Evolutionary conservation across 345 rosid genomes (phyloP), one percentile per base, ranked within the genome.

Genomic region (Dovyalis caffra): DNA sequence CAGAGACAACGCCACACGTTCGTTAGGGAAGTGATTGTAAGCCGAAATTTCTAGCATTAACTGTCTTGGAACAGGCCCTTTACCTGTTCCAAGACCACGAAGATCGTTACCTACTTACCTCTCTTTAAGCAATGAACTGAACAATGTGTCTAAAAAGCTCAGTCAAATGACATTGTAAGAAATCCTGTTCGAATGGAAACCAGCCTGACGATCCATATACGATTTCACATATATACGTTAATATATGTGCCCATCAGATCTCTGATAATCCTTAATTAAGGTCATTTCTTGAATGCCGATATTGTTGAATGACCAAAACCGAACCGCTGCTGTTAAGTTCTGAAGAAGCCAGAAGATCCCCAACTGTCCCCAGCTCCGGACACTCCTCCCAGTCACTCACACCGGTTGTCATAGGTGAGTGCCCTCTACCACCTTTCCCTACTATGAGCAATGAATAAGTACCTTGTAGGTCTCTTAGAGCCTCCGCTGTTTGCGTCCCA

Each of bases 331-430:
- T 80, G 70, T 85, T 82, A 68, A 90, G 74, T 60, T 90, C 87
- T 3, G 87, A 65, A 7, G 91, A 90, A 79, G 94, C 92, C 45
- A 89, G 74, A 40, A 92, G 77, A 78, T 94, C 97, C 20, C 96
- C 95, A 9, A 89, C 87, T 0, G 68, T 68, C 7, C 94, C 96
- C 1, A 91, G 82, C 78, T 95, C 95, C 0, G 94, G 95, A 75
- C 94, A 92, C 81, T 95, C 97, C 64, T 95, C 98, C 98, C 98
- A 92, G 67, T 95, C 93, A 68, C 89, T 92, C 87, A 95, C 70
- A 4, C 88, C 91, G 0, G 84, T 77, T 1, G 92, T 92, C 79
- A 91, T 83, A 0, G 85, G 78, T 6, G 83, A 81, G 28, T 81
- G 63, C 35, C 80, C 84, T 71, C 89, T 72, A 69, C 90, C 81